A percentile compares a stretch with the other conserved stretches of the same genome.
phyloP scores from a whole-genome alignment of 345 rosid genomes.

The Syzygium grande region DNA sequence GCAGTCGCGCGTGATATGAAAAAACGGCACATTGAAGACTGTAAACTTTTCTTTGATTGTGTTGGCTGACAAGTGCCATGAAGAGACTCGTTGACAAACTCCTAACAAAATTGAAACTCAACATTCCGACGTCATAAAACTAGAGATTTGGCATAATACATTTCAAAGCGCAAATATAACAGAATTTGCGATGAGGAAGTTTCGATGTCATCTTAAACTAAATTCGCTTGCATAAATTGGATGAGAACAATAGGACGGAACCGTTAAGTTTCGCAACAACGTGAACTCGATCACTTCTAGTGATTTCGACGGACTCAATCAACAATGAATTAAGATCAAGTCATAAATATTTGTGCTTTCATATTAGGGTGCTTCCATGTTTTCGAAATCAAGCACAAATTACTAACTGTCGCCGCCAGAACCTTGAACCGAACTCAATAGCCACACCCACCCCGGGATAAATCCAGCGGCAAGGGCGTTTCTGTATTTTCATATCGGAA shows the following conservation, averaged over 20 bases:
- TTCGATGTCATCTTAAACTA: not conserved
- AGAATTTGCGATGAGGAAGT: not conserved
- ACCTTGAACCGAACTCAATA: not conserved
- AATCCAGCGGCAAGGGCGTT: accelerated
- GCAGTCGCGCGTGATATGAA: accelerated
- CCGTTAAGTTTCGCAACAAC: accelerated
- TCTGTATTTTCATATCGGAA: too few species aligned
- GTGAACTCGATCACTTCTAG: not conserved
- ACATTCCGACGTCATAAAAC: not conserved
- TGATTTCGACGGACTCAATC: accelerated
- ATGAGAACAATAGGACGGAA: not conserved
- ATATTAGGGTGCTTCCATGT: too few species aligned
- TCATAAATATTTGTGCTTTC: not conserved
- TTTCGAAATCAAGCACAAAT: too few species aligned
- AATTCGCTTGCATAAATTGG: not conserved
- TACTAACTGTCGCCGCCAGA: accelerated
- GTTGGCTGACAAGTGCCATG: not conserved
- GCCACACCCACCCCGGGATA: accelerated
- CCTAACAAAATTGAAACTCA: accelerated
- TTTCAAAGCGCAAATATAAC: not conserved
- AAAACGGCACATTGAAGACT: not conserved
- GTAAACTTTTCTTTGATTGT: not conserved
- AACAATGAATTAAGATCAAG: not conserved
- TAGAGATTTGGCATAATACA: accelerated
- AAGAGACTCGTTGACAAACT: not conserved